Evolutionary conservation across 805 yeast genomes (phyloP), one percentile per base, ranked within the genome.

Genomic region (Priceomyces haplophilus): DNA sequence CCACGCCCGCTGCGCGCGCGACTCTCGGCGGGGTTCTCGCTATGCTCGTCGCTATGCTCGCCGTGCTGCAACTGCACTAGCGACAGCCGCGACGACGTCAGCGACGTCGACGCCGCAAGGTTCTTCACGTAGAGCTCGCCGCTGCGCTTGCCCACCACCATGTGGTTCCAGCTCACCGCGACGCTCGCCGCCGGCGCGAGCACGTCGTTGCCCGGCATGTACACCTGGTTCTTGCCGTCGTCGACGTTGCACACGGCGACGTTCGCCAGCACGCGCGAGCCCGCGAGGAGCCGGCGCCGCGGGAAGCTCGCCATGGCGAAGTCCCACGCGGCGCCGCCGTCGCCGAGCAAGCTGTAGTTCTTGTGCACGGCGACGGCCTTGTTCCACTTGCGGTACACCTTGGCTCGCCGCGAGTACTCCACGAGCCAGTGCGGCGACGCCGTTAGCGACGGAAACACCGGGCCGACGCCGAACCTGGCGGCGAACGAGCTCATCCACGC

Each of bases 401-500:
- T 50, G 34, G 67, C 58, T 19, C 83, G 55, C 7, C 59, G 55
- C 31, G 73, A 62, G 50, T 75, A 67, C 52, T 78, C 83, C 38
- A 56, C 53, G 41, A 71, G 59, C 79, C 80, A 78, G n/a, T 48
- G 46, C n/a, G 42, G 47, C 3, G 75, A 65, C n/a, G 73, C 58
- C 2, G 76, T 60, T 10, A 73, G 56, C 4, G 76, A 64, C 3
- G 81, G 70, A 46, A 78, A 78, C 5, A 49, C 44, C 1, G 41
- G 53, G 25, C 52, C 62, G 4, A 66, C 61, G 1, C 68, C 67
- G 47, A 73, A 74, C 37, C 64, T 60, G 25, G 58, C 48, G 24
- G 55, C 55, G 49, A 78, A 78, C 5, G 78, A 68, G 30, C 62
- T 65, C 46, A 60, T 58, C 83, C 83, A 78, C 19, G 76, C 69